Percentiles rank a stretch among this genome's conserved stretches.
phyloP scores from a whole-genome alignment of 2,329 filamentous ascomycete genomes.

The Geosmithia morbida region DNA sequence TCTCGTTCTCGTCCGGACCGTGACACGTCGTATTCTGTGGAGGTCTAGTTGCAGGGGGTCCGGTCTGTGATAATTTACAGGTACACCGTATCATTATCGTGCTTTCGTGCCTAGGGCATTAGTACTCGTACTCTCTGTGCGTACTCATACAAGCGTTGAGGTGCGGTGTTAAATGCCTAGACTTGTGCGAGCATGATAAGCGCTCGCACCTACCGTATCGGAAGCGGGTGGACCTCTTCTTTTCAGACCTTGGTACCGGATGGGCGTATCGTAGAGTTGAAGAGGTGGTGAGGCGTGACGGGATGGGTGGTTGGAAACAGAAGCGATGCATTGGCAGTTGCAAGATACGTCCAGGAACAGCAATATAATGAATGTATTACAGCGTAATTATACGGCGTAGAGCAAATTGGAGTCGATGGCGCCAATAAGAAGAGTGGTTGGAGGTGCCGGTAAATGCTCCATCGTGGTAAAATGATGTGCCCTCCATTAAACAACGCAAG shows the following conservation, averaged over 20 bases:
- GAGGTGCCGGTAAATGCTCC: background rate
- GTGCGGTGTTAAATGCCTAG: too few relatives aligned
- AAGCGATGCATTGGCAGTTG: background rate
- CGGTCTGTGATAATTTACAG: background rate
- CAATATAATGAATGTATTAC: background rate
- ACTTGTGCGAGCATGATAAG: background rate
- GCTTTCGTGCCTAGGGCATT: background rate
- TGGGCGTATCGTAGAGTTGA: background rate
- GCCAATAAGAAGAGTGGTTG: background rate
- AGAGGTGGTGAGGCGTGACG: too few relatives aligned
- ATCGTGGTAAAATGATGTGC: background rate
- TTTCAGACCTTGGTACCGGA: too few relatives aligned
- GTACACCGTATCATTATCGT: background rate
- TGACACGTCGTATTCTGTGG: background rate
- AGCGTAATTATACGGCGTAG: too few relatives aligned
- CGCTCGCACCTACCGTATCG: background rate
- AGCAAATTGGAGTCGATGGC: background rate
- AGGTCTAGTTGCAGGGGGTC: background rate
- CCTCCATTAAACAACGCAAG: background rate
- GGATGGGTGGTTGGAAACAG: too few relatives aligned
- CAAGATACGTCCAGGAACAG: background rate
- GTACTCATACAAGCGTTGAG: too few relatives aligned
- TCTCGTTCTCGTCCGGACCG: too few relatives aligned
- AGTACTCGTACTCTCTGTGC: background rate
- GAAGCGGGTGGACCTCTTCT: background rate